A percentile compares a stretch with the other conserved stretches of the same genome.
phyloP scores from a whole-genome alignment of 768 basidiomycete species.

The Psilocybe azurescens region DNA sequence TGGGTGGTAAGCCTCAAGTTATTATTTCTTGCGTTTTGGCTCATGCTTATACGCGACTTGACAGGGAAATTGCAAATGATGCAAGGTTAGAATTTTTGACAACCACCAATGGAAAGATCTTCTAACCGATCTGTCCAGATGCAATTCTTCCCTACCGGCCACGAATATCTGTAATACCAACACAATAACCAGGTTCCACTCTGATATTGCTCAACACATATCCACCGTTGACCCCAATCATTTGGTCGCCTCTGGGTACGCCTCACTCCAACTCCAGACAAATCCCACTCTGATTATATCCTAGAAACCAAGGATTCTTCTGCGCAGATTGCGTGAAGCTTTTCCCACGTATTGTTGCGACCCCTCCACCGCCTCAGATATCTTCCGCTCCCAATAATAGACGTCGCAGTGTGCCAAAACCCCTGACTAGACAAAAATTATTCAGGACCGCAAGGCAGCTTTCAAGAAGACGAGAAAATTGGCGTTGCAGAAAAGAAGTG shows the following conservation, averaged over 20 bases:
- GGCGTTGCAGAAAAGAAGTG: constrained; percentile 32
- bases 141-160: constrained; percentile 57
- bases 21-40: neutral
- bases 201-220: constrained; percentile 49
- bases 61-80: constrained; percentile 72
- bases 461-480: constrained; percentile 49
- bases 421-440: constrained; percentile 51
- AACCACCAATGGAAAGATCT: neutral
- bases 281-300: neutral
- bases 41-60: constrained; percentile 9
- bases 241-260: constrained; percentile 66
- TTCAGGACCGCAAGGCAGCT: constrained; percentile 53
- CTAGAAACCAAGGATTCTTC: constrained; percentile 60
- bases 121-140: constrained; percentile 39
- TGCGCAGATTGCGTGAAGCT: constrained; percentile 63
- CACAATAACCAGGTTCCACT: constrained; percentile 64
- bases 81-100: constrained; percentile 47
- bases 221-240: constrained; percentile 62
- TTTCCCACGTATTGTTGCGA: constrained; percentile 40
- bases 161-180: constrained; percentile 49
- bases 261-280: neutral
- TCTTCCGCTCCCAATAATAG: constrained; percentile 44
- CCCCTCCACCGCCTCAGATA: constrained; percentile 41
- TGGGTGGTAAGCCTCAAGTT: constrained; percentile 42
- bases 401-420: constrained; percentile 40